Evolutionary conservation across 768 basidiomycete species (phyloP), one percentile per base, ranked within the genome.

Genomic region (Lactarius hengduanensis): DNA sequence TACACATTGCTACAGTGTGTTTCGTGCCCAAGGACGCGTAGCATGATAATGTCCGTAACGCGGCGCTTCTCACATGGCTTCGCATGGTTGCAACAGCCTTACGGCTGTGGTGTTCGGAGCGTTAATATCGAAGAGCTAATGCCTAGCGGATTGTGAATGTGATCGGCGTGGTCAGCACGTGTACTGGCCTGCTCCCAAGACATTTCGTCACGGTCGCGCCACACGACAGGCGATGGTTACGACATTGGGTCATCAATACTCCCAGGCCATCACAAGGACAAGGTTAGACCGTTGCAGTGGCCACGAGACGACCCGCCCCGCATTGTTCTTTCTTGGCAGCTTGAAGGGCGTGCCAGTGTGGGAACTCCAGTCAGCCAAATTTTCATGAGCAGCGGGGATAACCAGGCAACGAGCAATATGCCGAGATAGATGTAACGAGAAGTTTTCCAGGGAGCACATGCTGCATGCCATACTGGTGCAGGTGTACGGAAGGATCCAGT

Each of bases 151-250:
- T 38, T 50, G 63, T 58, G 28, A 54, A 54, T 36, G 43, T 61
- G 64, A 65, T 65, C 59, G 59, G 64, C 59, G 55, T 61, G 59
- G 58, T 34, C 54, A 22, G 41, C 43, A 61, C 64, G 34, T 28
- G 56, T 53, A 32, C 10, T 59, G 53, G 26, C 15, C 30, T 56
- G 55, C 30, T 53, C 50, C 22, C n/a, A 11, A 15, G 22, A 26
- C 13, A 22, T 11, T 15, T 53, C 22, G 22, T 22, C 50, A 53
- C 13, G 13, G 22, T 53, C 26, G 50, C 50, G 50, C 50, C 50
- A 53, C 50, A 53, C 50, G 50, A 53, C 50, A 26, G 50, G 50
- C 43, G 22, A 15, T 26, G 11, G 26, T 53, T 53, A 53, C 50
- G 50, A 53, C 50, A 53, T 2, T 53, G 50, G 50, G 50, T 28